These are phyloP conservation scores for Tetracladium setigerum DNA, from an alignment of 495 filamentous ascomycete genomes.

Conservation along the genomic window DNA sequence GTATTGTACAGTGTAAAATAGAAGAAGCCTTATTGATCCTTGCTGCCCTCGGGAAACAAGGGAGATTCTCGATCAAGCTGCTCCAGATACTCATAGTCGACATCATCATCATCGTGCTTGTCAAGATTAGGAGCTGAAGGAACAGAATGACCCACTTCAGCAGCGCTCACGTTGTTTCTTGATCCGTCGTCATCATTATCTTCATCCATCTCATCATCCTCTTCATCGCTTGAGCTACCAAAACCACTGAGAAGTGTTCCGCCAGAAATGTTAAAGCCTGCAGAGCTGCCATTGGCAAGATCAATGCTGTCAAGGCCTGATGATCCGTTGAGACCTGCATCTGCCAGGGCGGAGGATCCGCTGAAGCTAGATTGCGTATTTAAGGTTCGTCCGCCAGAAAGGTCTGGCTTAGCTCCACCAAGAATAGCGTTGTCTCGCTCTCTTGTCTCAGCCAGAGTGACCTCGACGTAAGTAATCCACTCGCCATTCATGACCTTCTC, in stretches of 20 bases:
- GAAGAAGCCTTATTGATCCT: constrained; percentile 8
- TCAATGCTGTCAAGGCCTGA: constrained; percentile 69
- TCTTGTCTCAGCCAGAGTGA: constrained; percentile 84
- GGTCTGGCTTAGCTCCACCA: constrained; percentile 82
- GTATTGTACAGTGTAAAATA: constrained; percentile 21
- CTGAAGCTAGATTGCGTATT: constrained; percentile 53
- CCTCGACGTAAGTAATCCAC: constrained; percentile 95
- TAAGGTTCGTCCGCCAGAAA: constrained; percentile 45
- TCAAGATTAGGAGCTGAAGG: constrained; percentile 25
- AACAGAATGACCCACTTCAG: constrained; percentile 26
- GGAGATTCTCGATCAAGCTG: constrained; percentile 24
- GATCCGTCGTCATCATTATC: constrained; percentile 57
- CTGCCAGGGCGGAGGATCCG: constrained; percentile 62
- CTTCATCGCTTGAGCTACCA: constrained; percentile 89
- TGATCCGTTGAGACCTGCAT: constrained; percentile 59
- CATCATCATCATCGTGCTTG: constrained; percentile 20
- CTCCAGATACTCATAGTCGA: constrained; percentile 25
- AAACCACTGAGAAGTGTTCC: constrained; percentile 85
- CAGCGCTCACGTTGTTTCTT: constrained; percentile 17
- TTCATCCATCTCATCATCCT: constrained; percentile 92
- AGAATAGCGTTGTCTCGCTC: constrained; percentile 97
- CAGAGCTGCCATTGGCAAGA: constrained; percentile 55
- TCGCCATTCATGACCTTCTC: constrained; percentile 79
- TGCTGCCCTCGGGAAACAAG: constrained; percentile 20
- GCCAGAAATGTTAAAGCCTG: constrained; percentile 57